Evolutionary conservation across 1,284 basidiomycete species (phyloP).

Genomic region (Rhodotorula sp.): DNA sequence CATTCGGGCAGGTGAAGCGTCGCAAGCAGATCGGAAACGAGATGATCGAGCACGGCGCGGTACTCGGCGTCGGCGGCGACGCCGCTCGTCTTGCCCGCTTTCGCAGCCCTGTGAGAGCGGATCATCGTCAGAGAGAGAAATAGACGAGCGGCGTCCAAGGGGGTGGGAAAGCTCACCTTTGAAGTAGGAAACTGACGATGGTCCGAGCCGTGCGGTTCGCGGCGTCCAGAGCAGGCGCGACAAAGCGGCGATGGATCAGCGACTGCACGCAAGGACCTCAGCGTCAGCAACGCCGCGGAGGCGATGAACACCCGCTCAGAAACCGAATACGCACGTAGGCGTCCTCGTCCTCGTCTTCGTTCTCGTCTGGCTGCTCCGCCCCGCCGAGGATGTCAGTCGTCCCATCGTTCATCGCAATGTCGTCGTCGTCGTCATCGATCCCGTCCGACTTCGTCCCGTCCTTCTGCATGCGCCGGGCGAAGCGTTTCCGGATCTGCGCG

Average conservation of each 20-base stretch:
- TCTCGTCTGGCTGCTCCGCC: background rate
- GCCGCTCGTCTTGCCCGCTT: constrained; percentile 78
- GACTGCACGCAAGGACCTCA: background rate
- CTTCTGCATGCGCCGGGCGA: constrained; percentile 49
- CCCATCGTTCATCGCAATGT: background rate
- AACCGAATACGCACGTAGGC: background rate
- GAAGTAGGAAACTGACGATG: constrained; percentile 79
- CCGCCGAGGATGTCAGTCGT: background rate
- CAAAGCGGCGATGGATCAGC: constrained; percentile 24
- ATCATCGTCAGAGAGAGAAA: background rate
- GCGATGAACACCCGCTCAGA: background rate
- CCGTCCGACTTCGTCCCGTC: background rate
- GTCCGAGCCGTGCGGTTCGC: constrained; percentile 79
- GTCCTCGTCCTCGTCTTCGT: background rate
- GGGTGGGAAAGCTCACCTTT: constrained; percentile 57
- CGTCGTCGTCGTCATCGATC: background rate
- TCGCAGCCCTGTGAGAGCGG: constrained; percentile 62
- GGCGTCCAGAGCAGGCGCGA: constrained; percentile 56
- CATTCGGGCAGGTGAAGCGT: constrained; percentile 94
- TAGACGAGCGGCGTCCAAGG: background rate
- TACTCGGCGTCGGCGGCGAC: constrained; percentile 71
- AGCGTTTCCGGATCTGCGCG: constrained; percentile 54
- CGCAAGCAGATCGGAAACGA: constrained; percentile 82
- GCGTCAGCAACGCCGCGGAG: background rate
- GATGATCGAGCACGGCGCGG: constrained; percentile 81